These are phyloP conservation scores for Fusarium illudens DNA, from an alignment of 2,329 filamentous ascomycete genomes.

Conservation along the genomic window DNA sequence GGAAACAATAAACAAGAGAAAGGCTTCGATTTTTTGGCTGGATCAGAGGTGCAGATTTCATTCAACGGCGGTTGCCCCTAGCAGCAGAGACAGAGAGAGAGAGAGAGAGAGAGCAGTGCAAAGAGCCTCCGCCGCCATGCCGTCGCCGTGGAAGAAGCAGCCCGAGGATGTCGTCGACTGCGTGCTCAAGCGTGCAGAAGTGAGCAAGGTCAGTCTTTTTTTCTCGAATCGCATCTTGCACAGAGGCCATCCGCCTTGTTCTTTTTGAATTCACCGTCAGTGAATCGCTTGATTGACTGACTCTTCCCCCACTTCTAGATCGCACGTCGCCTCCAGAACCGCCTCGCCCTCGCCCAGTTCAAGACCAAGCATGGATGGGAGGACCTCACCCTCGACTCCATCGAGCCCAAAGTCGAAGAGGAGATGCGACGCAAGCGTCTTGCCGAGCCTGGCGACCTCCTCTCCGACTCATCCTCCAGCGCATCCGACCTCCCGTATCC, in stretches of 20 bases:
- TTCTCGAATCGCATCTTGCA: background rate
- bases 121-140: conserved; percentile 54
- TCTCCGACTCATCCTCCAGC: conserved; percentile 88
- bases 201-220: conserved; percentile 71
- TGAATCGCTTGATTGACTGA: conserved; percentile 18
- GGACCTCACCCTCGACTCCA: conserved; percentile 83
- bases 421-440: conserved; percentile 78
- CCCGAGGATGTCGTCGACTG: conserved; percentile 72
- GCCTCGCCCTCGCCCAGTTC: conserved; percentile 93
- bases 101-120: too few relatives aligned
- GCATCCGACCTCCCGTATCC: conserved; percentile 80
- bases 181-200: conserved; percentile 76
- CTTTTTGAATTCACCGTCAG: background rate
- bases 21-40: background rate
- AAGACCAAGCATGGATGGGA: conserved; percentile 97
- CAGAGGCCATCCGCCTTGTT: background rate
- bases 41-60: conserved; percentile 1
- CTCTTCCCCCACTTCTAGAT: conserved; percentile 67
- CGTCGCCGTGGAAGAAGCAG: conserved; percentile 69
- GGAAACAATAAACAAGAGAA: background rate
- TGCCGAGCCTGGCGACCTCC: conserved; percentile 70
- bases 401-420: conserved; percentile 85
- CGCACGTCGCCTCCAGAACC: conserved; percentile 90
- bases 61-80: conserved; percentile 31
- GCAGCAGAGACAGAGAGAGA: too few relatives aligned